Conservation (phyloP, 2,329 filamentous ascomycete species). For the Botrytis tulipae region DNA sequence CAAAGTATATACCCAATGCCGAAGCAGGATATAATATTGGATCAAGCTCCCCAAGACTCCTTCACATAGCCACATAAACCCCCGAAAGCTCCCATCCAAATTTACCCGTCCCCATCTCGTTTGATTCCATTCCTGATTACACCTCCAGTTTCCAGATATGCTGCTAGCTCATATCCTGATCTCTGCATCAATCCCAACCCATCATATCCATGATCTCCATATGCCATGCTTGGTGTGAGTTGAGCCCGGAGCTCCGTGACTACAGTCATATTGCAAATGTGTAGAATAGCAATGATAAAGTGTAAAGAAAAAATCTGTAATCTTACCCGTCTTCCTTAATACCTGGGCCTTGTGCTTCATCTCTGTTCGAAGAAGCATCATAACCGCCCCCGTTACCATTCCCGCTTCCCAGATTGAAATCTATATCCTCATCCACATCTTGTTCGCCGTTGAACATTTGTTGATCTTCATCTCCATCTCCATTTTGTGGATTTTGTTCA, state of each 20-base stretch:
- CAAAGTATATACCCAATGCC: constrained; percentile 1
- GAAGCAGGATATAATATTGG: constrained; percentile 15
- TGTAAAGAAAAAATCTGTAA: constrained; percentile 25
- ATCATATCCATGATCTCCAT: constrained; percentile 4
- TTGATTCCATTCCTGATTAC: constrained; percentile 3
- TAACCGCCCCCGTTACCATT: constrained; percentile 38
- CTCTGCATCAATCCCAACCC: not conserved
- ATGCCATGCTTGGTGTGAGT: not conserved
- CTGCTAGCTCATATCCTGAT: not conserved
- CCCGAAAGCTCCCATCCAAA: constrained; percentile 1
- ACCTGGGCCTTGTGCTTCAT: constrained; percentile 55
- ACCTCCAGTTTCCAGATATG: not conserved
- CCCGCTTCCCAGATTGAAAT: constrained; percentile 55
- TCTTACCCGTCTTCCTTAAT: constrained; percentile 95
- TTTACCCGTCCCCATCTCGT: not conserved
- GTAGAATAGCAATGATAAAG: constrained; percentile 29
- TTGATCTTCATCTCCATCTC: constrained; percentile 40
- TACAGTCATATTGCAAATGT: constrained; percentile 24
- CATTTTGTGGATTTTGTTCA: constrained; percentile 40
- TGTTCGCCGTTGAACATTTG: constrained; percentile 46
- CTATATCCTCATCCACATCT: constrained; percentile 57
- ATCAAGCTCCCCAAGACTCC: constrained; percentile 2
- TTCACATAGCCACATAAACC: not conserved
- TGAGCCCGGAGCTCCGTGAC: constrained; percentile 11
- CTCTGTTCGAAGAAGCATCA: constrained; percentile 28